A percentile compares a stretch with the other conserved stretches of the same genome.
Conservation (phyloP, 768 basidiomycete species). For the Crucibulum laeve region DNA sequence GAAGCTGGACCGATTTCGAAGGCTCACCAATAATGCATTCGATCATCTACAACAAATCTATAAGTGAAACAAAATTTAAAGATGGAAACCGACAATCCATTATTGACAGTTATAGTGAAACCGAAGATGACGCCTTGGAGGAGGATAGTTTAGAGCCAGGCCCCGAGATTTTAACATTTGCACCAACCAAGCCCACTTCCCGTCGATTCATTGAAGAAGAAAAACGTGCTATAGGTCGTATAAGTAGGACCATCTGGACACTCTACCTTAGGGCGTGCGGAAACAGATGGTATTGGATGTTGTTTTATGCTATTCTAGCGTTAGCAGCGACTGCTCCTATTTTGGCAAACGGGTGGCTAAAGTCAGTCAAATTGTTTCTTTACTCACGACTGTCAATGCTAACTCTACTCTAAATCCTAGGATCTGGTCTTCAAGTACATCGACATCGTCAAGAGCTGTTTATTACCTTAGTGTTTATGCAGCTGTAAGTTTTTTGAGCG, state of each 20-base stretch:
- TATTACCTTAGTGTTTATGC: slow-evolving; percentile 72
- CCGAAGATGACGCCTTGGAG: too few species aligned
- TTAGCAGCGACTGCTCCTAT: slow-evolving; percentile 56
- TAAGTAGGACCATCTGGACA: slow-evolving; percentile 58
- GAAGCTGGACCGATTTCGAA: slow-evolving; percentile 55
- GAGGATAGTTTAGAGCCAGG: too few species aligned
- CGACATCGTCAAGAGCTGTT: slow-evolving; percentile 21
- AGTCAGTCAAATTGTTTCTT: slow-evolving; percentile 18
- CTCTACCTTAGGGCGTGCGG: slow-evolving; percentile 23
- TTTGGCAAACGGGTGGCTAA: slow-evolving; percentile 59
- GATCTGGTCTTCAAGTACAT: neutral
- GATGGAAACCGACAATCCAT: too few species aligned
- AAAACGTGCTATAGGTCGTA: slow-evolving; percentile 58
- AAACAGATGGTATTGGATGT: slow-evolving; percentile 15
- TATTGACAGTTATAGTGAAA: too few species aligned
- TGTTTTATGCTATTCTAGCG: slow-evolving; percentile 40
- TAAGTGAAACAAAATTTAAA: slow-evolving; percentile 5
- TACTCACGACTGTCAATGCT: neutral
- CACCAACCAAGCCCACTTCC: slow-evolving; percentile 34
- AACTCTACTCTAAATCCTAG: neutral
- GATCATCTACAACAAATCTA: slow-evolving; percentile 50
- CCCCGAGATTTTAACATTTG: too few species aligned
- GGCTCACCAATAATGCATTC: slow-evolving; percentile 53
- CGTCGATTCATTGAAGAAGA: slow-evolving; percentile 63
- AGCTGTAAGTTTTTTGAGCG: slow-evolving; percentile 8